phyloP scores from a whole-genome alignment of 495 filamentous ascomycete genomes.

The Penicillium maclennaniae region DNA sequence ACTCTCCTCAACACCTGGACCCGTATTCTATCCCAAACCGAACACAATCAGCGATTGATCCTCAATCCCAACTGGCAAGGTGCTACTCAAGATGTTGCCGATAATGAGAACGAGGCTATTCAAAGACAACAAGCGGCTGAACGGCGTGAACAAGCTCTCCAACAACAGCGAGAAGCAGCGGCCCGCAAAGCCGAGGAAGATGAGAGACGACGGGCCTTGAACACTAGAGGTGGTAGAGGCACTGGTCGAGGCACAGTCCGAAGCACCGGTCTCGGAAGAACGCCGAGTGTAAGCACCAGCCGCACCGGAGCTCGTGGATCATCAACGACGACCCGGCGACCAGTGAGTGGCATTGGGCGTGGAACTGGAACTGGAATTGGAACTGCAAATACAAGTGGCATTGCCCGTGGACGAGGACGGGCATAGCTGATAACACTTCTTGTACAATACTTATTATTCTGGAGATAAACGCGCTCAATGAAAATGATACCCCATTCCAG shows the following conservation, averaged over 20 bases:
- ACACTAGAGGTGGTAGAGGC: slow-evolving; percentile 45
- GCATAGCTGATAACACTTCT: slow-evolving; percentile 9
- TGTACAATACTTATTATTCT: slow-evolving; percentile 15
- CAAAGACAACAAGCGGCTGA: slow-evolving; percentile 69
- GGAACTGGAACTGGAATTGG: slow-evolving; percentile 32
- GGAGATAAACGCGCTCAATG: slow-evolving; percentile 13
- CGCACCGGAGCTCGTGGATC: slow-evolving; percentile 30
- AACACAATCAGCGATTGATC: slow-evolving; percentile 92
- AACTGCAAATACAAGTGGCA: slow-evolving; percentile 29
- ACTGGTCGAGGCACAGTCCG: slow-evolving; percentile 42
- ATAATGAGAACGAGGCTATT: slow-evolving; percentile 73
- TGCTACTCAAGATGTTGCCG: slow-evolving; percentile 74
- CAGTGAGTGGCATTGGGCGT: slow-evolving; percentile 49
- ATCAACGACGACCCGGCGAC: slow-evolving; percentile 41
- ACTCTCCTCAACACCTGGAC: slow-evolving; percentile 96
- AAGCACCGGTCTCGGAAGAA: slow-evolving; percentile 45
- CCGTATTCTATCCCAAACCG: slow-evolving; percentile 89
- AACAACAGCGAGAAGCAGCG: slow-evolving; percentile 68
- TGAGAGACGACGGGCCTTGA: slow-evolving; percentile 52
- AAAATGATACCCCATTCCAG: slow-evolving; percentile 27
- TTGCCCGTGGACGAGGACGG: slow-evolving; percentile 39
- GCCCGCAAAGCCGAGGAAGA: slow-evolving; percentile 69
- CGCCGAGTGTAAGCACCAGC: slow-evolving; percentile 36
- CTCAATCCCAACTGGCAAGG: slow-evolving; percentile 88
- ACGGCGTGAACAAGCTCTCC: slow-evolving; percentile 68